phyloP scores from a whole-genome alignment of 1,284 basidiomycete species.

The Moniliophthora roreri region DNA sequence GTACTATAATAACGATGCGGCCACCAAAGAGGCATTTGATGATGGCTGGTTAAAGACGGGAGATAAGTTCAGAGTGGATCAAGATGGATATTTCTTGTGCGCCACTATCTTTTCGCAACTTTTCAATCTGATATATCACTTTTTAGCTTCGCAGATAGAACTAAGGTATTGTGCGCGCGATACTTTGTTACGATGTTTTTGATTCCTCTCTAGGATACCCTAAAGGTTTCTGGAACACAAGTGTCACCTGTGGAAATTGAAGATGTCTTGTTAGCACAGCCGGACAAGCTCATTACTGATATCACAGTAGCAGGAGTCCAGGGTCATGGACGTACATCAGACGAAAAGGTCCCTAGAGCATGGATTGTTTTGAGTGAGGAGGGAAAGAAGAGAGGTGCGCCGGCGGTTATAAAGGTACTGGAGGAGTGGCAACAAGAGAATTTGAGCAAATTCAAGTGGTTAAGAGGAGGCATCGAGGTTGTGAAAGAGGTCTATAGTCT shows the following conservation, averaged over 20 bases:
- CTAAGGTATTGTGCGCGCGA: constrained; percentile 43
- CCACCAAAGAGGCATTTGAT: constrained; percentile 63
- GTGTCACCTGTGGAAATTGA: constrained; percentile 78
- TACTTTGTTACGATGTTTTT: background rate
- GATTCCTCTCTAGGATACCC: constrained; percentile 51
- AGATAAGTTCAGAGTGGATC: constrained; percentile 62
- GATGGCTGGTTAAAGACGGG: constrained; percentile 75
- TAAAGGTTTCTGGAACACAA: constrained; percentile 73
- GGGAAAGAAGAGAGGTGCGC: constrained; percentile 48
- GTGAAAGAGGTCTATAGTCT: constrained; percentile 51
- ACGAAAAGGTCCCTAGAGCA: constrained; percentile 70
- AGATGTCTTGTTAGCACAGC: constrained; percentile 55
- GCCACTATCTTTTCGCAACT: constrained; percentile 21
- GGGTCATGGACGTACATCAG: constrained; percentile 56
- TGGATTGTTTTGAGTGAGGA: constrained; percentile 65
- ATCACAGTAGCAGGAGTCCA: constrained; percentile 69
- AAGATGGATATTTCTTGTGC: constrained; percentile 63
- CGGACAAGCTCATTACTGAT: constrained; percentile 57
- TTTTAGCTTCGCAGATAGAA: constrained; percentile 57
- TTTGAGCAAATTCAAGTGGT: constrained; percentile 70
- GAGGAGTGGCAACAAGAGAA: constrained; percentile 59
- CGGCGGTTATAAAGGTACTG: constrained; percentile 43
- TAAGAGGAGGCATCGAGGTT: constrained; percentile 67
- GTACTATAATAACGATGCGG: constrained; percentile 69
- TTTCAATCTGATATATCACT: background rate